Base-by-base conservation (phyloP, 495 filamentous ascomycete species). In the Neurospora sp. region DNA sequence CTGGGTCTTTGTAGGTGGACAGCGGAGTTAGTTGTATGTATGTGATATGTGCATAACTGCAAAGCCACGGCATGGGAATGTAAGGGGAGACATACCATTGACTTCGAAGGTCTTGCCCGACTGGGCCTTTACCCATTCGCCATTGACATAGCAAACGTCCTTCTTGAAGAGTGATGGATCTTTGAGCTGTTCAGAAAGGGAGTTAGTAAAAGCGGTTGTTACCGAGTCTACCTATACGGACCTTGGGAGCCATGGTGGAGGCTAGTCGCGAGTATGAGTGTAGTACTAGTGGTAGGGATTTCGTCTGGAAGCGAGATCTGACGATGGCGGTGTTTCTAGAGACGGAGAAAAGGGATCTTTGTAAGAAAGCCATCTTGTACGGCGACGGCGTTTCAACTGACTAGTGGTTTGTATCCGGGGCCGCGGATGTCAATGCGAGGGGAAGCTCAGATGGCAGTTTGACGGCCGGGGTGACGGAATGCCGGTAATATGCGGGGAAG, bases 51-150 rank as follows among this genome's bases (percentile, higher is more conserved):
- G 53, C 53, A 35, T 31, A 8, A 61, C 22, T 61, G 53, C 27
- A 37, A 16, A 61, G 48, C 38, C 17, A 61, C 69, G 22, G 39
- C 68, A 68, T 39, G 20, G 4, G 37, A 39, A 22, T 1, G 27
- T 16, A 41, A 31, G 75, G 10, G 70, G 14, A 42, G 68, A 40
- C 72, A 68, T 84, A 91, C 91, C 91, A 74, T 88, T 83, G 40
- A 94, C 91, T 70, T 93, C 87, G 76, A 97, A 97, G 27, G 92
- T 94, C 81, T 93, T 88, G 65, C 90, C 90, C 1, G 91, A 93
- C 74, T 87, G 84, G 45, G 93, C 89, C 70, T 84, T 86, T 68
- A 96, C 85, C 90, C 92, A 97, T 83, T 94, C 88, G 76, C 93
- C 93, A 81, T 96, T 93, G 75, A 97, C 89, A 77, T 94, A 97